Conservation (phyloP, 106 monocot species). For the Dioscorea dumetorum region DNA sequence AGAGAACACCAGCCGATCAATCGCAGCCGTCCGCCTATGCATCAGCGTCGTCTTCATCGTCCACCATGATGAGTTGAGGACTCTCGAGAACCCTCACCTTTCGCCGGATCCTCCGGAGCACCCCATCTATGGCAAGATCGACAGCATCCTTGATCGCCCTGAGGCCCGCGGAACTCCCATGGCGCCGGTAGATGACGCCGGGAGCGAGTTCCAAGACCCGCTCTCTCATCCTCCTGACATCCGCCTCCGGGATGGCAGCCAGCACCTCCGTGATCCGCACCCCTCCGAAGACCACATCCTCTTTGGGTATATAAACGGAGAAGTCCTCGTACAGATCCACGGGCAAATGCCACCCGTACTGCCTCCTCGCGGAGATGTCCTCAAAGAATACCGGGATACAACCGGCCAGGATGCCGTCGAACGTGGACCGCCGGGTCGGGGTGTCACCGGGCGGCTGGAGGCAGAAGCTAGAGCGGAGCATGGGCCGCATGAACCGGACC, state of each 20-base stretch:
- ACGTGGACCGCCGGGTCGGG: constrained; percentile 67
- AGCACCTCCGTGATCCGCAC: constrained; percentile 46
- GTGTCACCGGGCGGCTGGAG: constrained; percentile 92
- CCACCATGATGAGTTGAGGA: constrained; percentile 13
- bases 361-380: constrained; percentile 50
- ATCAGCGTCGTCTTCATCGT: constrained; percentile 20
- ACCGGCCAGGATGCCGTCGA: constrained; percentile 82
- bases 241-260: constrained; percentile 22
- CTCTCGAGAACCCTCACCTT: constrained; percentile 17
- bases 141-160: constrained; percentile 62
- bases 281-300: constrained; percentile 73
- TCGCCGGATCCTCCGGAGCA: constrained; percentile 37
- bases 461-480: constrained; percentile 83
- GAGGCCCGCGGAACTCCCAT: constrained; percentile 52
- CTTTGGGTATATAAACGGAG: constrained; percentile 74
- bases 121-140: constrained; percentile 80
- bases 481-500: constrained; percentile 59
- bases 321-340: constrained; percentile 42
- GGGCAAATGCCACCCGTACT: constrained; percentile 86
- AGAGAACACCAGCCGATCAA: background rate
- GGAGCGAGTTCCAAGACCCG: constrained; percentile 69
- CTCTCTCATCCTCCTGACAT: constrained; percentile 67
- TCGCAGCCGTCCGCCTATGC: background rate
- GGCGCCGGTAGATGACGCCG: constrained; percentile 58
- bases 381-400: constrained; percentile 97